phyloP scores from a whole-genome alignment of 352 stramenopile genomes.

The Pythium brassicae region DNA sequence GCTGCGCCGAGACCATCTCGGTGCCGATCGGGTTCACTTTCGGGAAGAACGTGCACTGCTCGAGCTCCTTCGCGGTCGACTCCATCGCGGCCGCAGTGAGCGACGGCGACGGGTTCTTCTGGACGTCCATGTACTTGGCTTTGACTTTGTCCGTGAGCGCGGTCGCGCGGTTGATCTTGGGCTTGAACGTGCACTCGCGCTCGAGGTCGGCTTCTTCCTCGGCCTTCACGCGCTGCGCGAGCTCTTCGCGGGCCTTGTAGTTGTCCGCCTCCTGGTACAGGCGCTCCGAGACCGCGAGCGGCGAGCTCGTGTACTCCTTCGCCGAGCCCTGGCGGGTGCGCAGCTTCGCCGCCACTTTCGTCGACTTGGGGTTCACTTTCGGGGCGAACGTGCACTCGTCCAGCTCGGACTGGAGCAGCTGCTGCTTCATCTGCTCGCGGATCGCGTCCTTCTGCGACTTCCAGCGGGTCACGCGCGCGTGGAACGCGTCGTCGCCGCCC shows the following conservation, averaged over 20 bases:
- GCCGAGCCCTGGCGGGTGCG: conserved; percentile 29
- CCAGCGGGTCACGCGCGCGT: conserved; percentile 68
- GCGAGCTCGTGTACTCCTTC: conserved; percentile 17
- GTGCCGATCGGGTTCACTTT: conserved; percentile 72
- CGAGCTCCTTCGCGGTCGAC: conserved; percentile 51
- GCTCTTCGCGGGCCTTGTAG: conserved; percentile 68
- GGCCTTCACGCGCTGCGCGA: conserved; percentile 52
- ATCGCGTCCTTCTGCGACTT: conserved; percentile 75
- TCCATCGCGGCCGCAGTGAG: conserved; percentile 54
- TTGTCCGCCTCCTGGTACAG: conserved; percentile 76
- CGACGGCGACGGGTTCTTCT: conserved; percentile 27
- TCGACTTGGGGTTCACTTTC: conserved; percentile 72
- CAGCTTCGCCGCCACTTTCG: conserved; percentile 59
- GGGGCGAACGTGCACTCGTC: conserved; percentile 76
- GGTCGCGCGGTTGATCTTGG: conserved; percentile 47
- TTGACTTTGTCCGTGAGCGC: conserved; percentile 48
- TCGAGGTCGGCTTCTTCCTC: conserved; percentile 71
- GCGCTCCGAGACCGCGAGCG: conserved; percentile 52
- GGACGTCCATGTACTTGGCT: conserved; percentile 71
- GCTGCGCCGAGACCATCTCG: conserved; percentile 78
- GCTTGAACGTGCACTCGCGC: conserved; percentile 72
- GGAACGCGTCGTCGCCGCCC: conserved; percentile 48
- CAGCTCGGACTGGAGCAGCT: conserved; percentile 65
- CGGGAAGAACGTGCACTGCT: conserved; percentile 74
- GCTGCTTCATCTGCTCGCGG: conserved; percentile 78